These are phyloP conservation scores for Erythrobasidium yunnanense DNA, from an alignment of 768 basidiomycete genomes.

Conservation along the genomic window DNA sequence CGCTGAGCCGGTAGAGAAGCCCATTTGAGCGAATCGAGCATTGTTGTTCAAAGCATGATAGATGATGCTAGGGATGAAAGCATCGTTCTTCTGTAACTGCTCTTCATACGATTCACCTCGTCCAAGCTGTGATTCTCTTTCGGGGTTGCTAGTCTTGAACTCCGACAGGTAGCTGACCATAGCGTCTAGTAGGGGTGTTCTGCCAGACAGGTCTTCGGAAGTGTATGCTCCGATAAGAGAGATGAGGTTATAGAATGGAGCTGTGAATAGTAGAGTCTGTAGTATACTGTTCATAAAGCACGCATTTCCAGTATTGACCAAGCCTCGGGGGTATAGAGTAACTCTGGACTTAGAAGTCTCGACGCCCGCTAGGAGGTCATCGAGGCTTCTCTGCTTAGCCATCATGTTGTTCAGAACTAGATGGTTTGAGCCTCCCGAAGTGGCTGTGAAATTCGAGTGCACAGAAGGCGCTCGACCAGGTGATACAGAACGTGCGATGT, in stretches of 20 bases:
- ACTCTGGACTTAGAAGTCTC: conserved; percentile 34
- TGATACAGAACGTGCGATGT: not conserved
- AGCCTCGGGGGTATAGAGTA: conserved; percentile 58
- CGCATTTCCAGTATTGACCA: conserved; percentile 92
- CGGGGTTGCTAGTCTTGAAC: conserved; percentile 45
- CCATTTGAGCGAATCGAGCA: conserved; percentile 84
- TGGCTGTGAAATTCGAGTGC: not conserved
- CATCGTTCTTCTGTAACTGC: conserved; percentile 43
- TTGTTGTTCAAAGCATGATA: conserved; percentile 90
- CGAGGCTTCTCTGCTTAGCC: not conserved
- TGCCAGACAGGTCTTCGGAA: conserved; percentile 42
- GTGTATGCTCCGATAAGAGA: conserved; percentile 56
- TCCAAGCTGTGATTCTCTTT: conserved; percentile 52
- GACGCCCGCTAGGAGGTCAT: conserved; percentile 24
- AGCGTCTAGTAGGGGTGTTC: conserved; percentile 45
- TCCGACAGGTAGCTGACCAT: conserved; percentile 37
- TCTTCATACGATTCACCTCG: not conserved
- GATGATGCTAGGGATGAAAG: conserved; percentile 72
- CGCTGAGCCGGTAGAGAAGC: conserved; percentile 40
- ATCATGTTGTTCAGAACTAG: conserved; percentile 1
- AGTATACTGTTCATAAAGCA: conserved; percentile 92
- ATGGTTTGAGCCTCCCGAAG: not conserved
- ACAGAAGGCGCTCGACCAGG: not conserved
- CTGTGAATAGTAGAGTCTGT: conserved; percentile 77
- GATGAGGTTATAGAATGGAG: conserved; percentile 73